These are phyloP conservation scores for Phtheirospermum japonicum DNA, from an alignment of 257 asterid species.

Conservation along the genomic window DNA sequence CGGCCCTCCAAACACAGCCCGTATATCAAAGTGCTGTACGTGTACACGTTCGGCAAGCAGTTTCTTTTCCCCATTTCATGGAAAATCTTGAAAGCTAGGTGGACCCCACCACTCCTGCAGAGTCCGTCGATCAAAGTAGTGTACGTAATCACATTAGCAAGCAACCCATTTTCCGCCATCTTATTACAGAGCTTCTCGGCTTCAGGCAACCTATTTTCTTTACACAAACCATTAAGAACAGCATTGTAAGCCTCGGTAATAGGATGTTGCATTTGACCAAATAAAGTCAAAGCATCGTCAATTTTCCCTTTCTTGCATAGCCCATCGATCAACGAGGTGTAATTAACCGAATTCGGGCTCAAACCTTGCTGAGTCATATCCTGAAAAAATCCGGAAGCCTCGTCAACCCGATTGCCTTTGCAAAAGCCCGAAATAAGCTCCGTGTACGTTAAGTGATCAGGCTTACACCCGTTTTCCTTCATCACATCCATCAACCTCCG, in stretches of 20 bases:
- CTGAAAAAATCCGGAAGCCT: constrained; percentile 57
- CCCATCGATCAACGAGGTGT: constrained; percentile 73
- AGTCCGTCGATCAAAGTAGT: constrained; percentile 77
- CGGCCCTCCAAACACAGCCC: constrained; percentile 76
- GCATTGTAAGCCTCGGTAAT: constrained; percentile 66
- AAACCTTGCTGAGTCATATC: constrained; percentile 75
- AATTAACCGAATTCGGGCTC: constrained; percentile 67
- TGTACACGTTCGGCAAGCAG: constrained; percentile 74
- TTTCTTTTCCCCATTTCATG: constrained; percentile 59
- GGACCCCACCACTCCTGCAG: constrained; percentile 58
- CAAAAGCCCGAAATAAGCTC: constrained; percentile 82
- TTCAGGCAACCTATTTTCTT: constrained; percentile 54
- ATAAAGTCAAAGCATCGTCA: constrained; percentile 59
- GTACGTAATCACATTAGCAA: constrained; percentile 77
- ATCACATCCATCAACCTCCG: constrained; percentile 76
- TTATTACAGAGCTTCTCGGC: constrained; percentile 51
- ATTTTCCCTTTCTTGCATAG: constrained; percentile 71
- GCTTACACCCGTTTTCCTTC: constrained; percentile 70
- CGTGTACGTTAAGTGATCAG: constrained; percentile 73
- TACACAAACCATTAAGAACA: constrained; percentile 65
- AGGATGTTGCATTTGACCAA: constrained; percentile 57
- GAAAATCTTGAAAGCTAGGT: constrained; percentile 68
- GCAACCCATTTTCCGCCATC: constrained; percentile 58
- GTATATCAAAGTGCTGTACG: constrained; percentile 70
- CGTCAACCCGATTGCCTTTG: constrained; percentile 51